phyloP scores from a whole-genome alignment of 2,329 filamentous ascomycete genomes.

The Plenodomus lindquistii region DNA sequence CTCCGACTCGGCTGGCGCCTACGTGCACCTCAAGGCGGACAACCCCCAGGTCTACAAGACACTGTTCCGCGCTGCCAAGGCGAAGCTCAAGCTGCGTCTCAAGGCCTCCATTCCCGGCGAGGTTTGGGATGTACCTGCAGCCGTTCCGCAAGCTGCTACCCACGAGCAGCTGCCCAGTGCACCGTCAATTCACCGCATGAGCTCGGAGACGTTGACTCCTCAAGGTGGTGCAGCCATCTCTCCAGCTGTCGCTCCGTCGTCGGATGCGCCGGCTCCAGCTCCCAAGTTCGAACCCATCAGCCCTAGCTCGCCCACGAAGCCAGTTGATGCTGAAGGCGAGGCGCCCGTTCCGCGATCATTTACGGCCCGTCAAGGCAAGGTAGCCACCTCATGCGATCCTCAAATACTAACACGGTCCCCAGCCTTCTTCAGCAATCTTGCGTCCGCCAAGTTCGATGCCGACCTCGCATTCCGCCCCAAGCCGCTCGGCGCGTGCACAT shows the following conservation, averaged over 20 bases:
- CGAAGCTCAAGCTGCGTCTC: conserved; percentile 95
- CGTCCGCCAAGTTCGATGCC: conserved; percentile 27
- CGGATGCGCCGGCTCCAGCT: conserved; percentile 7
- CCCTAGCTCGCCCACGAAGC: conserved; percentile 29
- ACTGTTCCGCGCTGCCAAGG: conserved; percentile 93
- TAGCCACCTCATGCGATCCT: neutral
- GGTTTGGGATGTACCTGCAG: conserved; percentile 39
- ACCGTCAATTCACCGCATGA: conserved; percentile 30
- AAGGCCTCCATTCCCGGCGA: conserved; percentile 67
- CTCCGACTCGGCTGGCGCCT: conserved; percentile 86
- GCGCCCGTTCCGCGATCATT: conserved; percentile 50
- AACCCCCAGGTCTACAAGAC: conserved; percentile 93
- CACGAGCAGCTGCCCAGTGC: conserved; percentile 9
- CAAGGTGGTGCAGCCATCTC: conserved; percentile 23
- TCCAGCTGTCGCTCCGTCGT: conserved; percentile 37
- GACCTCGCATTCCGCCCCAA: conserved; percentile 48
- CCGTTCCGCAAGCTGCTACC: conserved; percentile 17
- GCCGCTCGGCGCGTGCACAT: conserved; percentile 44
- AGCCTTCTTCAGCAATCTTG: conserved; percentile 39
- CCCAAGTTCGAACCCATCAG: conserved; percentile 21
- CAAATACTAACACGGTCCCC: conserved; percentile 11
- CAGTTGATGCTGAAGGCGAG: conserved; percentile 33
- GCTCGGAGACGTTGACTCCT: conserved; percentile 31
- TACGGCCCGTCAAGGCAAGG: conserved; percentile 39
- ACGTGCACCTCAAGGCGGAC: conserved; percentile 74